Evolutionary conservation across 371 early-diverging fungal genomes (phyloP), one percentile per base, ranked within the genome.

Genomic region (Mortierella sp.): DNA sequence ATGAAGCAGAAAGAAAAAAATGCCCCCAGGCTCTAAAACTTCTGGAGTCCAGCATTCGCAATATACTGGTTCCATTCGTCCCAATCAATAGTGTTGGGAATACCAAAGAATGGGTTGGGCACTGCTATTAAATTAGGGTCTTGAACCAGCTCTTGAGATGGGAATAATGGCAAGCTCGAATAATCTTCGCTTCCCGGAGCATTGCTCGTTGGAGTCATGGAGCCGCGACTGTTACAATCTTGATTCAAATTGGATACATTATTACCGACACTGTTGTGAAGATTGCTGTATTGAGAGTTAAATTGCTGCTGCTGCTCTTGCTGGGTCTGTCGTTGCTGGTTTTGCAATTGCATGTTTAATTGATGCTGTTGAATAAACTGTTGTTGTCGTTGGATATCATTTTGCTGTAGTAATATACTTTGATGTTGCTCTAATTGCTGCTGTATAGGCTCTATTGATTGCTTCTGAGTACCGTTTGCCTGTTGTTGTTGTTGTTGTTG

Each of bases 41-140:
- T 80, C n/a, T 80, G 75, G 15, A 80, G 68, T 6, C 75, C 75
- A 22, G 81, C 71, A 32, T 57, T 64, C 17, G 75, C 75, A 53
- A 80, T 80, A 53, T 75, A 80, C 42, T 71, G 81, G 31, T 75
- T 75, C 81, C 81, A 80, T 19, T 80, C 81, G 5, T 80, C 81
- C 81, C 81, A 80, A 57, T 80, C 75, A 31, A 80, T 80, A 17
- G 81, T 80, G 31, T 68, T 70, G 6, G 81, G 81, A 28, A 80
- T 80, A 1, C 81, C 81, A 71, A 67, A 80, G 66, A 80, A 80
- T 23, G 81, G 81, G 42, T 80, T 80, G 0, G 75, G 81, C 7
- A 80, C 75, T 10, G 75, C 68, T 56, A 68, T 60, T 59, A 68
- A 3, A 32, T 70, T 71, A 8, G 72, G 72, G 17, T 75, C 62